phyloP scores from a whole-genome alignment of 148 eudicot species.

The Rhododendron williamsianum region DNA sequence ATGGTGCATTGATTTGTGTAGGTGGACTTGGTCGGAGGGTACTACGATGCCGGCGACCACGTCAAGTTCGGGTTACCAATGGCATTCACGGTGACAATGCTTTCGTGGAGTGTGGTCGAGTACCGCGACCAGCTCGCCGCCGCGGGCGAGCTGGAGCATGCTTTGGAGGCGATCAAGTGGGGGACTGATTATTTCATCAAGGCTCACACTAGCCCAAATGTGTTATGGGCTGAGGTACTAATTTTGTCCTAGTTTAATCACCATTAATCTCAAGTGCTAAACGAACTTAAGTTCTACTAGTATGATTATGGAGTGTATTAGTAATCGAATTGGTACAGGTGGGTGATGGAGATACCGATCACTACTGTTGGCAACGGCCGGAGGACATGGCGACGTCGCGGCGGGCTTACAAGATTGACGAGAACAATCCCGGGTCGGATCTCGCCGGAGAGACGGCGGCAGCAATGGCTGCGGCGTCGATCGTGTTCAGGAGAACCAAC shows the following conservation, averaged over 20 bases:
- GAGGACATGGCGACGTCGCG: conserved; percentile 90
- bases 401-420: conserved; percentile 66
- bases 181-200: conserved; percentile 84
- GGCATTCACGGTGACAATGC: conserved; percentile 73
- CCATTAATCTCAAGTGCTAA: background rate
- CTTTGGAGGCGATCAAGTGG: conserved; percentile 68
- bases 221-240: conserved; percentile 74
- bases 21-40: conserved; percentile 86
- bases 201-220: conserved; percentile 62
- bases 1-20: conserved; percentile 6
- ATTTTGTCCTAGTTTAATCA: background rate
- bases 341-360: conserved; percentile 80
- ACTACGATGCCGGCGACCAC: conserved; percentile 78
- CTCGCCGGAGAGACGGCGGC: conserved; percentile 85
- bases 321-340: conserved; percentile 30
- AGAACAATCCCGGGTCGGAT: conserved; percentile 66
- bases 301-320: background rate
- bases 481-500: conserved; percentile 57
- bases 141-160: conserved; percentile 41
- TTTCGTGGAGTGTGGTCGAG: conserved; percentile 65
- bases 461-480: conserved; percentile 72
- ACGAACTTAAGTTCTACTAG: background rate
- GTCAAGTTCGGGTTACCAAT: conserved; percentile 84
- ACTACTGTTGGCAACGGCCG: conserved; percentile 83
- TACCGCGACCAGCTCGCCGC: conserved; percentile 35